phyloP scores from a whole-genome alignment of 345 rosid genomes.

The Reutealis trisperma region DNA sequence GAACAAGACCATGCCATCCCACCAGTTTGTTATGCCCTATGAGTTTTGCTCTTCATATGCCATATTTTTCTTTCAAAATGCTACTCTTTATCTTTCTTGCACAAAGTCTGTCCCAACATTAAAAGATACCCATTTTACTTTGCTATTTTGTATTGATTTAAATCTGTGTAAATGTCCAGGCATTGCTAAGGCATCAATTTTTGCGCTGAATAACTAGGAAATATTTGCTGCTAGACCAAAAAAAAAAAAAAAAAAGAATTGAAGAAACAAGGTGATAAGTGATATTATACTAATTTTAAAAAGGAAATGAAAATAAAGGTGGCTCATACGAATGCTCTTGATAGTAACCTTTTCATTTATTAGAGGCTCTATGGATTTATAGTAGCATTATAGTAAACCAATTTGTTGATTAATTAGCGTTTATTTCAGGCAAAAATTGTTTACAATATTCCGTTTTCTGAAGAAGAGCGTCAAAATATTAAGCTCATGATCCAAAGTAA shows the following conservation, averaged over 20 bases:
- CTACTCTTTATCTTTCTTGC: not conserved
- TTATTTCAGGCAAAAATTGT: conserved; percentile 75
- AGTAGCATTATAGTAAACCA: conserved; percentile 4
- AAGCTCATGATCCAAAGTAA: conserved; percentile 78
- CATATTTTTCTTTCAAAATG: not conserved
- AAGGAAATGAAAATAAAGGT: not conserved
- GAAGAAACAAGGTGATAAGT: too few species aligned
- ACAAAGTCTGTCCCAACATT: not conserved
- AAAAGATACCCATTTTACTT: not conserved
- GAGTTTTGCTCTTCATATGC: not conserved
- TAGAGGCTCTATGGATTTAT: not conserved
- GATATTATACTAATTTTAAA: too few species aligned
- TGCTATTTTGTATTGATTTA: not conserved
- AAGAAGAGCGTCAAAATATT: conserved; percentile 64
- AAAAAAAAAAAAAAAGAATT: too few species aligned
- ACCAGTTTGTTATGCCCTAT: not conserved
- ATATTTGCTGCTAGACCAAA: too few species aligned
- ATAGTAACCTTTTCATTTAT: not conserved
- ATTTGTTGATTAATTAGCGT: not conserved
- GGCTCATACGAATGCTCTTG: not conserved
- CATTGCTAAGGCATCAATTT: not conserved
- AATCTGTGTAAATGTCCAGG: not conserved
- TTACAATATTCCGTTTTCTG: conserved; percentile 70
- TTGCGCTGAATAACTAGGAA: not conserved
- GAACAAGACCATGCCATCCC: not conserved